Percentiles rank a stretch among this genome's conserved stretches.
phyloP scores from a whole-genome alignment of 108 stramenopile species.

The Nitzschia putrida region DNA sequence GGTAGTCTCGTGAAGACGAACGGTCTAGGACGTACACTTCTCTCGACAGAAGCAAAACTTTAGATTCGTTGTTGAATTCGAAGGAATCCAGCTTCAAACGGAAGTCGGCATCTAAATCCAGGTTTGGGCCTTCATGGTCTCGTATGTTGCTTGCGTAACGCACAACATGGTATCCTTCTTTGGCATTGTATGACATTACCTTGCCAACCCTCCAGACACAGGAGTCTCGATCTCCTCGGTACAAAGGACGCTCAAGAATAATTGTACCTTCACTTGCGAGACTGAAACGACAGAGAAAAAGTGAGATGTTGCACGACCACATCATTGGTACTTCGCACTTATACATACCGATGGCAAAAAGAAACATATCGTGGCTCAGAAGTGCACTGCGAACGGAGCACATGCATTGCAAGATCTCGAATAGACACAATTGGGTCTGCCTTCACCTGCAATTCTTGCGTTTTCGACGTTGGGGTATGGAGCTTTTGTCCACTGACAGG shows the following conservation, averaged over 20 bases:
- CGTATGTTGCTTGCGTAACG: constrained; percentile 18
- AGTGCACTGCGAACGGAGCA: constrained; percentile 29
- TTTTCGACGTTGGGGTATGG: not conserved
- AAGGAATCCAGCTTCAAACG: too few species aligned
- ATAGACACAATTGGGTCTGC: constrained; percentile 49
- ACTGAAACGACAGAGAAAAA: not conserved
- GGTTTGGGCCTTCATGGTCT: too few species aligned
- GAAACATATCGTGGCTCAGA: constrained; percentile 20
- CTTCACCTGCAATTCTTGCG: not conserved
- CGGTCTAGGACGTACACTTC: not conserved
- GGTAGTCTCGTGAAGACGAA: not conserved
- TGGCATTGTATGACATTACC: constrained; percentile 42
- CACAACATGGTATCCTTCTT: constrained; percentile 38
- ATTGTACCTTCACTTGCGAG: constrained; percentile 30
- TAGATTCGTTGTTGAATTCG: not conserved
- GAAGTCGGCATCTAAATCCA: too few species aligned
- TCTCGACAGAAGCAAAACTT: not conserved
- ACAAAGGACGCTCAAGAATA: constrained; percentile 31
- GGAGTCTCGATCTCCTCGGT: not conserved
- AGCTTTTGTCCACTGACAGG: not conserved
- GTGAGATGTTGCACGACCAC: too few species aligned
- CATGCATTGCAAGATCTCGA: constrained; percentile 36
- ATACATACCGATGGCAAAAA: constrained; percentile 34
- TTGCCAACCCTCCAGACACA: constrained; percentile 32
- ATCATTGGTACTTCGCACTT: not conserved